phyloP scores from a whole-genome alignment of 345 rosid genomes.

The Acer yangbiense region DNA sequence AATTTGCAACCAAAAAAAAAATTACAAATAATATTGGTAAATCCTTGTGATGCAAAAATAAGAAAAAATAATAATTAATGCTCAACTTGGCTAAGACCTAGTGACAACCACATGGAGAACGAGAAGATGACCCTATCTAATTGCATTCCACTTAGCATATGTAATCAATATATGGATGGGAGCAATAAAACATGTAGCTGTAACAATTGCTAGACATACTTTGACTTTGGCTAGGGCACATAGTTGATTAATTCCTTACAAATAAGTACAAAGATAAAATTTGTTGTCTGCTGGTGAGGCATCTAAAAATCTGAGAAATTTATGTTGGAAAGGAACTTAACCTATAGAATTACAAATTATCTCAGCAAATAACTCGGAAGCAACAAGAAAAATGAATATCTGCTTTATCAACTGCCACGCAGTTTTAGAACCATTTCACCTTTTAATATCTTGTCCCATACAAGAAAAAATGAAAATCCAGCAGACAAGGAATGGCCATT shows the following conservation, averaged over 20 bases:
- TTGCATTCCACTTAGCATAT: constrained; percentile 4
- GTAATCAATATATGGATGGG: neutral
- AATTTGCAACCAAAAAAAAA: no score
- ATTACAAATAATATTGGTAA: no score
- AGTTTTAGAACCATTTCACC: neutral
- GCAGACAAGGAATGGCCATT: neutral
- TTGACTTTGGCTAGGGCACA: neutral
- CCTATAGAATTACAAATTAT: neutral
- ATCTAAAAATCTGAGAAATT: neutral
- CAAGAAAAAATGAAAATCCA: neutral
- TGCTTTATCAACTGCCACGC: neutral
- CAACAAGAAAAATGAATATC: neutral
- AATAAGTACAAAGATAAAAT: constrained; percentile 2
- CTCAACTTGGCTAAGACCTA: no score
- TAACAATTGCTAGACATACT: neutral
- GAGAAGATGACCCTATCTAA: neutral
- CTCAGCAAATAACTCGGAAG: neutral
- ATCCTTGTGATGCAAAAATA: no score
- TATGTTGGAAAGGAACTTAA: neutral
- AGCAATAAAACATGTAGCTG: constrained; percentile 5
- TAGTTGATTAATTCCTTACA: neutral
- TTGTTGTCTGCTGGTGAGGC: neutral
- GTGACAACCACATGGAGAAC: neutral
- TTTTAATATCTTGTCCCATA: neutral
- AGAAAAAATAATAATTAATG: no score